Evolutionary conservation across 345 rosid genomes (phyloP).

Genomic region (Turritis glabra): DNA sequence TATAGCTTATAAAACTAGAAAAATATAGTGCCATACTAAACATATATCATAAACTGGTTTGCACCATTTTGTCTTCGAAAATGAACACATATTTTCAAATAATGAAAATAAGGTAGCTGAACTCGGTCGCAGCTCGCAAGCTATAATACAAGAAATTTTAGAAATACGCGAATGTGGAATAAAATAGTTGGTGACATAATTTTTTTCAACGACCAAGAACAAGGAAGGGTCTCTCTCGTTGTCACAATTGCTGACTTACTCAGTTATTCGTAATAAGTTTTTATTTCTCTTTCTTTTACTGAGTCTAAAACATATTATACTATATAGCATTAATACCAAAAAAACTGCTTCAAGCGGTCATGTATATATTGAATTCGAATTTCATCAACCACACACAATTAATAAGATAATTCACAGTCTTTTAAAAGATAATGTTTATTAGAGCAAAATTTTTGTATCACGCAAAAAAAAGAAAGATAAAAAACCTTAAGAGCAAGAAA

Average conservation of each 20-base stretch:
- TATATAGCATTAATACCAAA: too few species aligned
- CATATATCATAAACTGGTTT: not conserved
- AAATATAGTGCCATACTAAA: not conserved
- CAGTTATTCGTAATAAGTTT: slow-evolving; percentile 10
- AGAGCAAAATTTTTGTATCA: not conserved
- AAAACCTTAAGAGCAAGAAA: not conserved
- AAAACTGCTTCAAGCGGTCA: not conserved
- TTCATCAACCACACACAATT: not conserved
- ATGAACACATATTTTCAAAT: not conserved
- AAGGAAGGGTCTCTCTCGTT: slow-evolving; percentile 16
- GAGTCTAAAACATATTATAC: not conserved
- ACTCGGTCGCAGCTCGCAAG: slow-evolving; percentile 19
- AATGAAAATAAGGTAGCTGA: slow-evolving; percentile 9
- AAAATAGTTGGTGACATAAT: slow-evolving; percentile 13
- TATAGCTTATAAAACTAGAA: not conserved
- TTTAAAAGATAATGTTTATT: not conserved
- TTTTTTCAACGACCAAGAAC: slow-evolving; percentile 13
- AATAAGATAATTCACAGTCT: not conserved
- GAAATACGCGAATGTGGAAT: not conserved
- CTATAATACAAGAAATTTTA: not conserved
- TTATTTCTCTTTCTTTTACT: not conserved
- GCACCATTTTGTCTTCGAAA: slow-evolving; percentile 8
- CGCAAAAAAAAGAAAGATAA: not conserved
- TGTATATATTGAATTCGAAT: not conserved
- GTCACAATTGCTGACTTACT: slow-evolving; percentile 33